A percentile compares a stretch with the other conserved stretches of the same genome.
Conservation (phyloP, 768 basidiomycete genomes). For the Serpula lacrymans region DNA sequence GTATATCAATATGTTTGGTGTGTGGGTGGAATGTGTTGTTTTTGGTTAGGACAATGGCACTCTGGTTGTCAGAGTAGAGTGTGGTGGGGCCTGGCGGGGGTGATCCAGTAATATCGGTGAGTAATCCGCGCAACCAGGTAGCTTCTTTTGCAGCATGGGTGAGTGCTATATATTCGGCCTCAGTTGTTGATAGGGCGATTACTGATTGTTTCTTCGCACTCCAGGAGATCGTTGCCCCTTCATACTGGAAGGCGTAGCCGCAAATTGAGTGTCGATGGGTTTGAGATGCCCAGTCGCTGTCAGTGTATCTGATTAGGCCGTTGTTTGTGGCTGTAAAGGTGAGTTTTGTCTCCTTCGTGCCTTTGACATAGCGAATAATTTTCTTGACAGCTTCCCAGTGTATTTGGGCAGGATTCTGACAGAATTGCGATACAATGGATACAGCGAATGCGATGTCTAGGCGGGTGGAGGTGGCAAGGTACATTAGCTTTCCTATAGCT, state of each 20-base stretch:
- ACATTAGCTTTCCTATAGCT: conserved; percentile 33
- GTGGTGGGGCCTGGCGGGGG: not conserved
- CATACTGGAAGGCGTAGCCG: conserved; percentile 24
- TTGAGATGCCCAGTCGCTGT: conserved; percentile 24
- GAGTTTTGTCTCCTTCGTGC: conserved; percentile 5
- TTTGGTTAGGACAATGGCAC: conserved; percentile 19
- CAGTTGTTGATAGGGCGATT: conserved; percentile 28
- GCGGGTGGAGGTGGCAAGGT: conserved; percentile 27
- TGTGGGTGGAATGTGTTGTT: conserved; percentile 25
- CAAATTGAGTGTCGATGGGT: conserved; percentile 21
- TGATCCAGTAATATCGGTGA: conserved; percentile 12
- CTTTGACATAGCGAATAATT: conserved; percentile 34
- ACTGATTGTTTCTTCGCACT: conserved; percentile 28
- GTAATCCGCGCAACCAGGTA: conserved; percentile 24
- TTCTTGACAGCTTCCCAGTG: conserved; percentile 39
- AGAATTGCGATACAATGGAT: conserved; percentile 28
- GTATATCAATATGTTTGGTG: conserved; percentile 34
- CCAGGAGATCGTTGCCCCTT: conserved; percentile 32
- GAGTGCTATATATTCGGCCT: conserved; percentile 38
- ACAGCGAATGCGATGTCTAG: conserved; percentile 41
- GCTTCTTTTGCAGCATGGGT: conserved; percentile 27
- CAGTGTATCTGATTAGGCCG: conserved; percentile 10
- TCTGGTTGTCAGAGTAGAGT: conserved; percentile 28
- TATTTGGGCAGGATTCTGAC: conserved; percentile 22
- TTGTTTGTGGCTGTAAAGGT: not conserved